Evolutionary conservation across 169 alveolate genomes (phyloP).

Genomic region (Plasmodium gaboni): DNA sequence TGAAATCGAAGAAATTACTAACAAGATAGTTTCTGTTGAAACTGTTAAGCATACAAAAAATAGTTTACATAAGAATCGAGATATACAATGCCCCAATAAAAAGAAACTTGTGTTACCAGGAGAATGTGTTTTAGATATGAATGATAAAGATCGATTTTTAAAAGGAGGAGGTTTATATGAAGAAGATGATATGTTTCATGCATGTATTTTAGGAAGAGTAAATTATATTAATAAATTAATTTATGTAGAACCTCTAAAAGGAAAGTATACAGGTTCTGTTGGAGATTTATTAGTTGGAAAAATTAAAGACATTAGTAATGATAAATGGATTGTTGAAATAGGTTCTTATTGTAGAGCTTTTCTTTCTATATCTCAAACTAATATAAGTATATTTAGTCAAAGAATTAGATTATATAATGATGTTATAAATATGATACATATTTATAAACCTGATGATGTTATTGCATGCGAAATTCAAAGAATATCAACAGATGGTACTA

Average conservation of each 20-base stretch:
- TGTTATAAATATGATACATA: constrained; percentile 91
- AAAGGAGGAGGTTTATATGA: constrained; percentile 76
- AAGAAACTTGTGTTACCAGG: constrained; percentile 75
- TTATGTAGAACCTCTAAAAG: constrained; percentile 89
- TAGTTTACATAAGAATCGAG: constrained; percentile 25
- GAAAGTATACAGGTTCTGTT: constrained; percentile 87
- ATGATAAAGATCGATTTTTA: constrained; percentile 65
- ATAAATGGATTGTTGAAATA: constrained; percentile 93
- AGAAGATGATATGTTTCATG: constrained; percentile 48
- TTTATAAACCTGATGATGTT: constrained; percentile 91
- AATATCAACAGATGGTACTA: constrained; percentile 88
- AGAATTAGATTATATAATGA: constrained; percentile 93
- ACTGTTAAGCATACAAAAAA: constrained; percentile 40
- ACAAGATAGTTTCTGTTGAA: constrained; percentile 37
- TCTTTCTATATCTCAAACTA: constrained; percentile 91
- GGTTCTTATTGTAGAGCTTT: constrained; percentile 91
- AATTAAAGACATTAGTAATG: constrained; percentile 85
- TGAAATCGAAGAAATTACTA: constrained; percentile 68
- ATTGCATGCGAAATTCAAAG: constrained; percentile 94
- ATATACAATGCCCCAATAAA: constrained; percentile 51
- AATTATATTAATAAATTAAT: constrained; percentile 87
- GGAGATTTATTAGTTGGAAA: constrained; percentile 91
- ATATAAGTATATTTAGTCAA: constrained; percentile 91
- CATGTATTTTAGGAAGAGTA: constrained; percentile 68
- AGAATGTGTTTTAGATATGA: constrained; percentile 48